Percentiles rank a stretch among this genome's conserved stretches.
phyloP scores from a whole-genome alignment of 2,329 filamentous ascomycete genomes.

The Microsporum ferrugineum region DNA sequence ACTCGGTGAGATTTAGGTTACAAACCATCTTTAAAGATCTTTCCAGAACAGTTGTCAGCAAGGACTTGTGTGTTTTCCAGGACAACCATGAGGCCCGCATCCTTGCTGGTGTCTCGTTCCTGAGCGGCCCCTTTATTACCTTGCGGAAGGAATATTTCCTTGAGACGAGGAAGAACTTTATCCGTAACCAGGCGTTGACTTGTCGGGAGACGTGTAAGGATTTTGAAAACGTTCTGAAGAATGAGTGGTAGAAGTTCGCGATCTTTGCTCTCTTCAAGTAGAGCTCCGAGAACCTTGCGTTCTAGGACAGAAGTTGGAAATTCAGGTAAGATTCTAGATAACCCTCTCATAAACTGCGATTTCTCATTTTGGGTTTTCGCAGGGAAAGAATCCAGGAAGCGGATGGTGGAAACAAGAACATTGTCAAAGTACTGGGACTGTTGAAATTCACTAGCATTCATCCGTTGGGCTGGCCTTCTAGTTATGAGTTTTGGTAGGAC shows the following conservation, averaged over 20 bases:
- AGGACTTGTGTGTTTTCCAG: constrained; percentile 70
- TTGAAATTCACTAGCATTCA: constrained; percentile 85
- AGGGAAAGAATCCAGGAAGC: constrained; percentile 82
- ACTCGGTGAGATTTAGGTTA: constrained; percentile 10
- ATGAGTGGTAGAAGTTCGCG: constrained; percentile 74
- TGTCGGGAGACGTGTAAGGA: constrained; percentile 65
- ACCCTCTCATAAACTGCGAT: constrained; percentile 75
- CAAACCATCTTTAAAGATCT: constrained; percentile 86
- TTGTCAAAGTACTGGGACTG: constrained; percentile 96
- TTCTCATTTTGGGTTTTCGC: constrained; percentile 90
- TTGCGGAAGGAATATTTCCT: constrained; percentile 64
- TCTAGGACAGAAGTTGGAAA: constrained; percentile 91
- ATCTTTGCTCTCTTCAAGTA: constrained; percentile 91
- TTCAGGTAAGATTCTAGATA: constrained; percentile 75
- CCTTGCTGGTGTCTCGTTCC: constrained; percentile 71
- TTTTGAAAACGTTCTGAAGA: constrained; percentile 84
- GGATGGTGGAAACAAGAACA: constrained; percentile 87
- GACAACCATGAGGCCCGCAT: constrained; percentile 83
- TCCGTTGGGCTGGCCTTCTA: constrained; percentile 69
- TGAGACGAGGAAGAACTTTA: constrained; percentile 70
- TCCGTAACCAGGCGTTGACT: constrained; percentile 72
- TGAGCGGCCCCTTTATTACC: constrained; percentile 36
- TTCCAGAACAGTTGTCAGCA: constrained; percentile 70
- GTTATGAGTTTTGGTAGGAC: constrained; percentile 81
- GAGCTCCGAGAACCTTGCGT: constrained; percentile 78